Conservation (phyloP, 306 rosid species). For the Sechiopsis laciniata region DNA sequence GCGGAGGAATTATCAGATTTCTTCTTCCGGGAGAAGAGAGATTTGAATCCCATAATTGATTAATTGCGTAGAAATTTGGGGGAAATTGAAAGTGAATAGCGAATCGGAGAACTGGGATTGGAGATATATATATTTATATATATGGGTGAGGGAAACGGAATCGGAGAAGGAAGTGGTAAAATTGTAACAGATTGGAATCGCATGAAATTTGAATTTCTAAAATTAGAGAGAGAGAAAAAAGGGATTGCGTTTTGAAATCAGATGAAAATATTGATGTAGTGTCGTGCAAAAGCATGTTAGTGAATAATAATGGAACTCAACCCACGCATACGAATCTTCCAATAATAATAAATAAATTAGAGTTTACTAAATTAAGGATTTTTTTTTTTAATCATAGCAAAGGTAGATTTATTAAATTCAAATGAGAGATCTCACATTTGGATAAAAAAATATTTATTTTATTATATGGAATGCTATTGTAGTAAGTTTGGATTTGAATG, state of each 20-base stretch:
- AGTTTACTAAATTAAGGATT: too few relatives aligned
- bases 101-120: not conserved
- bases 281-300: slow-evolving; percentile 20
- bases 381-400: too few relatives aligned
- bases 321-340: not conserved
- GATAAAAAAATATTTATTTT: too few relatives aligned
- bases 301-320: slow-evolving; percentile 23
- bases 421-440: too few relatives aligned
- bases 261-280: slow-evolving; percentile 3
- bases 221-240: slow-evolving; percentile 7
- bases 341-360: not conserved
- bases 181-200: slow-evolving; percentile 20
- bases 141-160: not conserved
- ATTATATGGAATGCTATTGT: too few relatives aligned
- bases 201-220: slow-evolving; percentile 16
- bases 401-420: too few relatives aligned
- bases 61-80: not conserved
- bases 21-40: slow-evolving; percentile 52
- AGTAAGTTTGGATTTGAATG: too few relatives aligned
- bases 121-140: not conserved
- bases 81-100: not conserved
- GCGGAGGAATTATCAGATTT: slow-evolving; percentile 21
- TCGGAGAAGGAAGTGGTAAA: not conserved
- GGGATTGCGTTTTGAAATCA: slow-evolving; percentile 22
- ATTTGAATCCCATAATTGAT: slow-evolving; percentile 54